These are phyloP conservation scores for Oryza longistaminata DNA, from an alignment of 176 grass and related monocot species.

Conservation along the genomic window DNA sequence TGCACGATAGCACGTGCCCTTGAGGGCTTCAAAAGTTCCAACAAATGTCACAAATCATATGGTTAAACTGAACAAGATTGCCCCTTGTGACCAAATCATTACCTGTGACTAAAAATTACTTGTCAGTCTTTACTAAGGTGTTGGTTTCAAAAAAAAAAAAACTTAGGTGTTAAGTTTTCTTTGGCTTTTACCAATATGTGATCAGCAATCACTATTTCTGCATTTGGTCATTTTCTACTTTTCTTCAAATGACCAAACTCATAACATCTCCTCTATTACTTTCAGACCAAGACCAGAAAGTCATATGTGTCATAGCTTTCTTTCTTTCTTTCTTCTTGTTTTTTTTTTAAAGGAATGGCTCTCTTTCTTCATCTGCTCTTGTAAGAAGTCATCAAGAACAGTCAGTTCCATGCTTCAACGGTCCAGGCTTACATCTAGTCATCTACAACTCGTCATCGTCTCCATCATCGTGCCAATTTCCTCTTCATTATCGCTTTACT, in stretches of 20 bases:
- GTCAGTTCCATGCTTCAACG: conserved; percentile 17
- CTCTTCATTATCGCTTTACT: conserved; percentile 3
- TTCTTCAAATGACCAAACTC: not conserved
- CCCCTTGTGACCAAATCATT: not conserved
- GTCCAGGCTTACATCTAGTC: conserved; percentile 15
- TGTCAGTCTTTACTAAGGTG: not conserved
- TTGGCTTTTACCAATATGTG: not conserved
- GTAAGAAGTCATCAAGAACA: conserved; percentile 18
- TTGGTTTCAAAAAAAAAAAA: not conserved
- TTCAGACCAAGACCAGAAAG: conserved; percentile 33
- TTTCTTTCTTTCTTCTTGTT: no score
- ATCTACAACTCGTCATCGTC: not conserved
- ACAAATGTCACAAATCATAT: not conserved
- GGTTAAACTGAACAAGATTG: not conserved
- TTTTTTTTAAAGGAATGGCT: not conserved
- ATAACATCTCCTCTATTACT: not conserved
- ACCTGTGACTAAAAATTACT: no score
- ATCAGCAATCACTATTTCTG: not conserved
- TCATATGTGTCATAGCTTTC: not conserved
- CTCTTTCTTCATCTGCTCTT: conserved; percentile 19
- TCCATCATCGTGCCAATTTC: not conserved
- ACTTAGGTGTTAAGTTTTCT: not conserved
- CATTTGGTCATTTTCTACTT: not conserved
- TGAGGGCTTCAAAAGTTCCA: no score
- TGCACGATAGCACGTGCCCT: no score